phyloP scores from a whole-genome alignment of 768 basidiomycete species.

The Gymnopilus dilepis region DNA sequence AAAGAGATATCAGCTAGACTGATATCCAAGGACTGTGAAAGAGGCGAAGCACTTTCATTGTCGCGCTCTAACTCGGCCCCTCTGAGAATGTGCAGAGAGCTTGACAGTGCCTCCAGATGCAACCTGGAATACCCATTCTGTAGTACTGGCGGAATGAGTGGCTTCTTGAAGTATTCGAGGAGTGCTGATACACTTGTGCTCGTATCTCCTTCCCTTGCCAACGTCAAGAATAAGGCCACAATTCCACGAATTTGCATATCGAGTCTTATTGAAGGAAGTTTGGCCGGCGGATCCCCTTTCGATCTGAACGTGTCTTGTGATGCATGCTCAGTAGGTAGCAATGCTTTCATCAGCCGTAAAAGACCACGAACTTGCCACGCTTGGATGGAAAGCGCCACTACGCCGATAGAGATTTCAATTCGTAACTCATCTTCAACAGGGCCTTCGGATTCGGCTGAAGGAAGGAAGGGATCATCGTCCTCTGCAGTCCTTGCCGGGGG shows the following conservation, averaged over 20 bases:
- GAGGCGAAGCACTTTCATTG: background rate
- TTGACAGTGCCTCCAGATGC: conserved; percentile 48
- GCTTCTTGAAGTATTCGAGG: conserved; percentile 56
- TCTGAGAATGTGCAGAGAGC: conserved; percentile 31
- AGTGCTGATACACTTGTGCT: conserved; percentile 8
- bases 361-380: conserved; percentile 62
- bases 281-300: background rate
- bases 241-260: conserved; percentile 40
- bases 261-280: conserved; percentile 21
- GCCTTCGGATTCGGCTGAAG: conserved; percentile 15
- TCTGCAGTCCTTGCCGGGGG: conserved; percentile 22
- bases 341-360: conserved; percentile 44
- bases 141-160: conserved; percentile 61
- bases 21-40: conserved; percentile 14
- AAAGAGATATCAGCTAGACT: conserved; percentile 56
- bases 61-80: background rate
- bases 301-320: background rate
- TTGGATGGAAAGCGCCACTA: conserved; percentile 58
- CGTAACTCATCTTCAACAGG: conserved; percentile 29
- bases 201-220: conserved; percentile 24
- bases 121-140: conserved; percentile 58
- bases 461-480: conserved; percentile 23
- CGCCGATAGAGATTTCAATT: conserved; percentile 50
- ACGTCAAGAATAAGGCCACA: conserved; percentile 53
- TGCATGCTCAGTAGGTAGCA: conserved; percentile 14